Base-by-base conservation (phyloP, 768 basidiomycete species). In the Myochromella boudieri region DNA sequence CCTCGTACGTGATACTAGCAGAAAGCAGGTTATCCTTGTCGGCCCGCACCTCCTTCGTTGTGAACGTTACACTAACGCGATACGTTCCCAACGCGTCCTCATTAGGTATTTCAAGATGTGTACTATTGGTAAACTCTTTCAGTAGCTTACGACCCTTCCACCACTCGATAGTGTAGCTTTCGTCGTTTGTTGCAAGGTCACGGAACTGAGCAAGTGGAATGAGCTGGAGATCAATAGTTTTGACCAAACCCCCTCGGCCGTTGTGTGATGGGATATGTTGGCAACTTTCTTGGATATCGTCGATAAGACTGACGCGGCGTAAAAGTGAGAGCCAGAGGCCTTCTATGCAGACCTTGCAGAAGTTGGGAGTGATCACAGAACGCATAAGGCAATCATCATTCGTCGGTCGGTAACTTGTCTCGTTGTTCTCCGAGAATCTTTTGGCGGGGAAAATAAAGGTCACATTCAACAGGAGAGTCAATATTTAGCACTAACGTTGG, bases 351-450 rank as follows among this genome's bases (percentile, higher is more conserved):
- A 79, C 82, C 52, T 72, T 80, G 72, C 89, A 91, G 60, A 91
- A 86, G 58, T 85, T 78, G 44, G 86, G 82, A 0, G 76, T 72
- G 22, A 76, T 81, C 32, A 88, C 82, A 43, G 69, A 67, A 32
- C 89, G 85, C 89, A 91, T 91, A 37, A 91, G 78, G 60, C 89
- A 91, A 61, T 82, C 85, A 49, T 87, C 82, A 53, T 89, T 87
- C 2, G 88, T 91, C 3, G 89, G 89, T n/a, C 89, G 78, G 64
- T 85, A 91, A 3, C 78, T 76, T 0, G 85, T 89, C 42, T 63
- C 61, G 55, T 90, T 87, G 29, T 68, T 61, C 26, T 82, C 71
- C 0, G 84, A 85, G 59, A 76, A 89, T 15, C 86, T 42, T 31
- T 87, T 51, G 15, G 4, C 20, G n/a, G n/a, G n/a, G n/a, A 33